These are phyloP conservation scores for Venturia pyrina DNA, from an alignment of 2,329 filamentous ascomycete species.

Conservation along the genomic window DNA sequence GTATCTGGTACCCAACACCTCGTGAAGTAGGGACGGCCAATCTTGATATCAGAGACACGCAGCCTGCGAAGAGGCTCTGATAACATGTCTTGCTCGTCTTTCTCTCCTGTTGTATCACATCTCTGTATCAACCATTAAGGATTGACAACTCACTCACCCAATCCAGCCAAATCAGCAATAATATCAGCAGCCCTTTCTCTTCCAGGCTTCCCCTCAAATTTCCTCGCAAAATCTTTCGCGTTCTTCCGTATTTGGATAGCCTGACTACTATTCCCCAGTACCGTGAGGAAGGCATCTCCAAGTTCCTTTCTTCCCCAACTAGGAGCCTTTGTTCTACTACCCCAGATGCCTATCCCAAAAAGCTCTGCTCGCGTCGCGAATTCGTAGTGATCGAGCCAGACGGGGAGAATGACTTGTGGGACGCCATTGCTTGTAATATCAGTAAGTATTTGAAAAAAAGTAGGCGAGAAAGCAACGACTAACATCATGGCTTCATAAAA, in stretches of 20 bases:
- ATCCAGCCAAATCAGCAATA: background rate
- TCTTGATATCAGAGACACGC: no score
- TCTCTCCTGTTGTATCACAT: background rate
- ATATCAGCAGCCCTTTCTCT: background rate
- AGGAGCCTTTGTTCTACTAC: conserved; percentile 1
- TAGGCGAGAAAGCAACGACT: background rate
- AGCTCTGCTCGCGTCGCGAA: conserved; percentile 35
- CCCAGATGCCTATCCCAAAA: conserved; percentile 26
- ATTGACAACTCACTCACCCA: background rate
- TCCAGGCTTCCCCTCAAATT: conserved; percentile 3
- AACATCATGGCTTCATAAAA: conserved; percentile 32
- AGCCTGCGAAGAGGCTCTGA: no score
- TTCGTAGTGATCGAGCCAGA: conserved; percentile 39
- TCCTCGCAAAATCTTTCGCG: background rate
- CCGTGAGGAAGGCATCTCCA: background rate
- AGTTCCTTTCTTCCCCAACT: background rate
- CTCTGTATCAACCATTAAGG: background rate
- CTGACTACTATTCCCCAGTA: background rate
- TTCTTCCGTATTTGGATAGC: background rate
- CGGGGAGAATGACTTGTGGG: conserved; percentile 37
- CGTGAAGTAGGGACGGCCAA: no score
- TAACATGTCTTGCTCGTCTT: no score
- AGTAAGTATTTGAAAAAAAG: background rate
- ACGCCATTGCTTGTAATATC: conserved; percentile 28
- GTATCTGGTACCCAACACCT: no score